Base-by-base conservation (phyloP, 257 asterid genomes). In the Oldenlandia corymbosa region DNA sequence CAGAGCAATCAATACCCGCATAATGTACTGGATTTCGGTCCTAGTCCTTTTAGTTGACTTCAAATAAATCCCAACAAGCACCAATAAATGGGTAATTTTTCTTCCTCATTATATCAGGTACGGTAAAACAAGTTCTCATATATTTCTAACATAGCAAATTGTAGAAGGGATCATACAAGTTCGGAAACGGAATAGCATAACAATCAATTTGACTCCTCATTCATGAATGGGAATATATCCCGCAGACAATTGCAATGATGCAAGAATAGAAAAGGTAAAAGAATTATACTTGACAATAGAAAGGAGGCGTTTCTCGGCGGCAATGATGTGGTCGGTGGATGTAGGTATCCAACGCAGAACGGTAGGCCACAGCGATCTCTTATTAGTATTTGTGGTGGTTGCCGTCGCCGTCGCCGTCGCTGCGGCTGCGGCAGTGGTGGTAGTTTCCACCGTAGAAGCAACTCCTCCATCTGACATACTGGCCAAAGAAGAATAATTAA, bases 271-370 rank as follows among this genome's bases (percentile, higher is more conserved):
- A 7, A 10, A 7, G 10, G 10, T 7, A 39, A 7, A 39, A 11
- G n/a, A n/a, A n/a, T 42, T 66, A 42, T 72, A 83, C 90, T 77
- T 83, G 79, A 80, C 74, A 24, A 84, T 58, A 47, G 97, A 89
- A 41, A 92, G 97, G 24, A 92, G 95, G 27, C 96, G 96, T 21
- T 85, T 87, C 48, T 92, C 99, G 26, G 99, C 80, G 53, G 85
- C 84, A 75, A 92, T 85, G 83, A 89, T 82, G 76, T 81, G 95
- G 42, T 87, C 93, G 74, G 96, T 82, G 66, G 99, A 92, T 71
- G 99, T 85, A 16, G 99, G 97, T 57, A 85, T 77, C 99, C 99
- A 92, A 1, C 97, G 95, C 48, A 89, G 76, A 34, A 75, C 34
- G 9, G 88, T 68, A 5, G 95, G 94, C 99, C 97, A 89, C 3